These are phyloP conservation scores for Penicillium crystallinum DNA, from an alignment of 495 filamentous ascomycete species.

Conservation along the genomic window DNA sequence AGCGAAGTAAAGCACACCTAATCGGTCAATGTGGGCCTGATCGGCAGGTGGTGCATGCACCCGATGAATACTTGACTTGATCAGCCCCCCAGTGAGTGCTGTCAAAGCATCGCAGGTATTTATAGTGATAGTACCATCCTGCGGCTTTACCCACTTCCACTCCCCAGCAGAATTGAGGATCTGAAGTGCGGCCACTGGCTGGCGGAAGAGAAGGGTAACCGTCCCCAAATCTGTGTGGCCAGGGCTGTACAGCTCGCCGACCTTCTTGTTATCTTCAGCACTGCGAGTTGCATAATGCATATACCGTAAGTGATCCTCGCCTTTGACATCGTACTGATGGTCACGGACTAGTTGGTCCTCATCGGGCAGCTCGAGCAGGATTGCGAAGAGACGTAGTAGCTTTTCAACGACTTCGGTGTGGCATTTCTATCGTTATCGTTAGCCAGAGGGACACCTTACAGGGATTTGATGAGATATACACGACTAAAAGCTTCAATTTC, in stretches of 20 bases:
- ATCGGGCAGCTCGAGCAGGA: constrained; percentile 46
- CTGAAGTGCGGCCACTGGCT: constrained; percentile 49
- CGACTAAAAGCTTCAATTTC: constrained; percentile 42
- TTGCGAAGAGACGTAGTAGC: constrained; percentile 48
- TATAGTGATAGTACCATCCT: constrained; percentile 48
- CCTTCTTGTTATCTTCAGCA: constrained; percentile 37
- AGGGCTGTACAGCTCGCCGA: constrained; percentile 27
- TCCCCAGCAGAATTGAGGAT: constrained; percentile 30
- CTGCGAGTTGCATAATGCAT: constrained; percentile 47
- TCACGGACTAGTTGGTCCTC: constrained; percentile 44
- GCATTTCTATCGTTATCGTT: constrained; percentile 34
- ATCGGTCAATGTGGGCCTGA: constrained; percentile 47
- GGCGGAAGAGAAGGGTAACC: constrained; percentile 40
- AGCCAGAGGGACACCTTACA: neutral
- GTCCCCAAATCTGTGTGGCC: constrained; percentile 40
- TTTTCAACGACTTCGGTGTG: constrained; percentile 46
- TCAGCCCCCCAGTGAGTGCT: constrained; percentile 42
- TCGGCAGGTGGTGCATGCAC: constrained; percentile 47
- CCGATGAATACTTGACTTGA: constrained; percentile 50
- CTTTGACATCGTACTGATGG: constrained; percentile 43
- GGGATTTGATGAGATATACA: constrained; percentile 13
- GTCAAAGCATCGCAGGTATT: constrained; percentile 49
- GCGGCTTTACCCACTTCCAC: constrained; percentile 41
- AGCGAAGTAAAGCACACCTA: constrained; percentile 46
- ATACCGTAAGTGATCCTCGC: constrained; percentile 48